Base-by-base conservation (phyloP, 2,329 filamentous ascomycete genomes). In the Hypomyces perniciosus region DNA sequence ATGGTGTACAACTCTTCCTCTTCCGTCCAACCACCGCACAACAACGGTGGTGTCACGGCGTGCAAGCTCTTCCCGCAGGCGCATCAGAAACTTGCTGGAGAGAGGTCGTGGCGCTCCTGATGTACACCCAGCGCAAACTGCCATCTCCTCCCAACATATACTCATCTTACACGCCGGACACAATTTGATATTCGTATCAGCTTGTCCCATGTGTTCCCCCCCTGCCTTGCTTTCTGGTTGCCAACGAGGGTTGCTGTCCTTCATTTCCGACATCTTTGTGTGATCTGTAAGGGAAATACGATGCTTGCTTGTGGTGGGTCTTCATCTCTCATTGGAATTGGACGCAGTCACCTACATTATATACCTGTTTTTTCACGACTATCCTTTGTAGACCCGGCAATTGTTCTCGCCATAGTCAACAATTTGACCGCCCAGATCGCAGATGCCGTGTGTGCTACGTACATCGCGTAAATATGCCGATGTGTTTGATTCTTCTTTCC, bases 81-180 rank as follows among this genome's bases (percentile, higher is more conserved):
- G 20, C 9, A n/a, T 31, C 13, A 50, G 20, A 28, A 50, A 50
- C 8, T 40, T 46, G 48, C 30, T 50, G 10, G 48, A 29, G 29
- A 46, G 41, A 29, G 48, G 48, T 10, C 35, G 26, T 27, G 29
- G n/a, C 5, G 31, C 12, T 10, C 48, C 48, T 2, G 37, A 27
- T 27, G 13, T 29, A 8, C 48, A 50, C 5, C 48, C 48, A 13
- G 33, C 34, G n/a, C 48, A 50, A 20, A 40, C 34, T 12, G 13
- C 8, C 20, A 33, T 28, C 33, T n/a, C 48, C 7, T 40, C 9
- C 34, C 34, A 50, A 12, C 48, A 50, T 26, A 50, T 27, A 20
- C 48, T 46, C 43, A 50, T 13, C 43, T 27, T 50, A 31, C 48
- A 50, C 28, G 4, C n/a, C n/a, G 26, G 42, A 28, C 48, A 50